Conservation (phyloP, 495 filamentous ascomycete genomes). For the Massariosphaeria phaeospora region DNA sequence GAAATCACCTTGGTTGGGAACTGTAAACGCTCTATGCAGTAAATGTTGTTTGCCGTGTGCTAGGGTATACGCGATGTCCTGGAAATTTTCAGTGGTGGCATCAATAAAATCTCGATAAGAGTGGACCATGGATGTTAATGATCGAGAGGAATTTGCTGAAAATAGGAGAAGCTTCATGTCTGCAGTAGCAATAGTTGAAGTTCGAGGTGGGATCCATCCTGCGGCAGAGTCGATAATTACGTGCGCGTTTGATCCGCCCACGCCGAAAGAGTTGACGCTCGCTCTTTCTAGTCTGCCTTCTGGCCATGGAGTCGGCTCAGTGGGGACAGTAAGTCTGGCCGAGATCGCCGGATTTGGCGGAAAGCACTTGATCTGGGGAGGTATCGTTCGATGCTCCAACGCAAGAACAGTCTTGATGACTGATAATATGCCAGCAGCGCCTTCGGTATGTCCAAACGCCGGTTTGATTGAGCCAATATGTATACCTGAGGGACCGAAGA, state of each 20-base stretch:
- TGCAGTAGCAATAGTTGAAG: not conserved
- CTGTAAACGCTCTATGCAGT: not conserved
- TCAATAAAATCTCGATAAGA: not conserved
- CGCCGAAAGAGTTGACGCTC: constrained; percentile 41
- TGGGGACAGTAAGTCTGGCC: constrained; percentile 12
- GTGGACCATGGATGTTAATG: not conserved
- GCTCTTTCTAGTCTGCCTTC: constrained; percentile 9
- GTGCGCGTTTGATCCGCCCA: constrained; percentile 22
- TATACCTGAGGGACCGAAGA: constrained; percentile 39
- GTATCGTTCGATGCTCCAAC: constrained; percentile 38
- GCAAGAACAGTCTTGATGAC: constrained; percentile 39
- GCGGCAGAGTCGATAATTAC: constrained; percentile 15
- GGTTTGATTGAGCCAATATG: constrained; percentile 36
- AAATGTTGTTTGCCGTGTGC: not conserved
- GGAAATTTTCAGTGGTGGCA: too few relatives aligned
- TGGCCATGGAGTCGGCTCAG: constrained; percentile 38
- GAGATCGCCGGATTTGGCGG: constrained; percentile 30
- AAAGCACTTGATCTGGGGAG: constrained; percentile 37
- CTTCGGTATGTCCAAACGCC: constrained; percentile 42
- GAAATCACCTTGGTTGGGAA: not conserved
- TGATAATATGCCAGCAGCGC: constrained; percentile 34
- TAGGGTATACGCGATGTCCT: not conserved
- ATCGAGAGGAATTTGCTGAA: not conserved
- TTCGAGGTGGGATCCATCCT: not conserved
- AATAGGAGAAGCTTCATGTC: not conserved